Evolutionary conservation across 306 rosid genomes (phyloP), one percentile per base, ranked within the genome.

Genomic region (Rosa lucieae): DNA sequence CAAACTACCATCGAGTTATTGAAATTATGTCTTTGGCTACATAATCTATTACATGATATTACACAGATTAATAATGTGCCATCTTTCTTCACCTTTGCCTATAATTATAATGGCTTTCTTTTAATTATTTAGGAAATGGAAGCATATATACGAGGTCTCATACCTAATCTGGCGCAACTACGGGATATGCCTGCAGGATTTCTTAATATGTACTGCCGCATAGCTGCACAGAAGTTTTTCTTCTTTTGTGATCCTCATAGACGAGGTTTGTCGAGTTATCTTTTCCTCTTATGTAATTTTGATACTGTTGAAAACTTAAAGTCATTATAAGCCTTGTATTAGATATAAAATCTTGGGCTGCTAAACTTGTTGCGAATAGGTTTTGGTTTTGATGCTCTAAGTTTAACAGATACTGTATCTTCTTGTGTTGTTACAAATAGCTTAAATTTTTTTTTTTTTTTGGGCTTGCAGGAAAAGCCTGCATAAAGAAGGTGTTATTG

Each of bases 241-340:
- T 95, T 95, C 96, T 93, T 95, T 83, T 95, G 99, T 69, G 99
- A 95, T 82, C 96, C 99, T 81, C 89, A 93, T 80, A 91, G 98
- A 83, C 94, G 99, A 91, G 99, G 99, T 95, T 79, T 84, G 93
- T 80, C 65, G 73, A 23, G 23, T 62, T 58, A 1, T 58, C 17
- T 56, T 55, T 8, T 74, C 6, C 5, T 58, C 23, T 40, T 55
- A 12, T 21, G 29, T n/a, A 69, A 69, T 5, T 12, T 32, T 69
- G 73, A 42, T 43, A 43, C 72, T 44, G 53, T 20, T 44, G 55
- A 21, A n/a, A 43, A 12, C 10, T 13, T 17, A 9, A 10, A 42
- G 73, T n/a, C 73, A 43, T 69, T 21, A 5, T 0, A 11, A 69
- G 55, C 37, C 20, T 44, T 67, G 14, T 52, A 20, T 1, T 51